Evolutionary conservation across 306 rosid species (phyloP).

Genomic region (Prunus mira): DNA sequence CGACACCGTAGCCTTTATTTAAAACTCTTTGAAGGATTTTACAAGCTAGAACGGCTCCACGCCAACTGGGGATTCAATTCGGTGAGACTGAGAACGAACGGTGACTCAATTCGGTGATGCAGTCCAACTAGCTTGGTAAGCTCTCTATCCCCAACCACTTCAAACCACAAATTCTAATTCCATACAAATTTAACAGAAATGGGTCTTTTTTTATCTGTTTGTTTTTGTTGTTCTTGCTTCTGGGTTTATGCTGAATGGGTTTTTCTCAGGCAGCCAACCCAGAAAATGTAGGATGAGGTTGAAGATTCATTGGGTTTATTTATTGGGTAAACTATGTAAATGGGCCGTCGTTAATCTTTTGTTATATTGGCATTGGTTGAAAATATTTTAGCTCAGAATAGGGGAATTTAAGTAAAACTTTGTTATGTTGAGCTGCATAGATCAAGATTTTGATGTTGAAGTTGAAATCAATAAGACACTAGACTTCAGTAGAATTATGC

Average conservation of each 20-base stretch:
- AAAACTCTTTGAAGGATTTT: neutral
- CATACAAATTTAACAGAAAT: neutral
- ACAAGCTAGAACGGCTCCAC: neutral
- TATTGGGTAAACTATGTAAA: neutral
- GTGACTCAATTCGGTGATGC: neutral
- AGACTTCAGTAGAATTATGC: neutral
- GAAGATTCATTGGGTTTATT: neutral
- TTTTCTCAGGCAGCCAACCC: neutral
- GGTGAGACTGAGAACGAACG: neutral
- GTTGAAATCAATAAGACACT: neutral
- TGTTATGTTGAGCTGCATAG: slow-evolving; percentile 1
- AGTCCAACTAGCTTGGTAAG: neutral
- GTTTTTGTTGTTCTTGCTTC: neutral
- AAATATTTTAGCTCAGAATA: too few species aligned
- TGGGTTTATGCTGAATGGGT: neutral
- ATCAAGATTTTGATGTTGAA: neutral
- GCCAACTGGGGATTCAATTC: neutral
- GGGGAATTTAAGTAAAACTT: neutral
- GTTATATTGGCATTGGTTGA: neutral
- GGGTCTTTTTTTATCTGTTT: neutral
- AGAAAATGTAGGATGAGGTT: neutral
- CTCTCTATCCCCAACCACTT: neutral
- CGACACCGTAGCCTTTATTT: neutral
- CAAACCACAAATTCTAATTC: neutral
- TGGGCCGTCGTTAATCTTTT: neutral